Conservation (phyloP, 805 yeast species). For the Sungouiozyma ichnusensis region DNA sequence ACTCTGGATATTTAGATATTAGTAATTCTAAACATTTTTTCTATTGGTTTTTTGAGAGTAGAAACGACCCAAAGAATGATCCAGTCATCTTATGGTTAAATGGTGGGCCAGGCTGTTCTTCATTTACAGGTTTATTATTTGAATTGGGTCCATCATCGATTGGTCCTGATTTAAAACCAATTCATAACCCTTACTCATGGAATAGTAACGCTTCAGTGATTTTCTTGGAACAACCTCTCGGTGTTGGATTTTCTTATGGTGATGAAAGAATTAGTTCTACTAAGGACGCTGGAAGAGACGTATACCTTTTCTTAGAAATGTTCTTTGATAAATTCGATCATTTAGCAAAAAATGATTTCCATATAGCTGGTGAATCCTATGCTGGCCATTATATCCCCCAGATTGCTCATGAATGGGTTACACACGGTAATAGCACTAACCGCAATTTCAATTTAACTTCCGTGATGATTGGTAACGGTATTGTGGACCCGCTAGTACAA, state of each 20-base stretch:
- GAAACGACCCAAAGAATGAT: slow-evolving; percentile 77
- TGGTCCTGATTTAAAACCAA: slow-evolving; percentile 53
- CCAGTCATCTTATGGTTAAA: slow-evolving; percentile 83
- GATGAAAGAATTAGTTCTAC: slow-evolving; percentile 52
- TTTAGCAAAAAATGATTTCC: slow-evolving; percentile 47
- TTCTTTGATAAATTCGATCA: slow-evolving; percentile 81
- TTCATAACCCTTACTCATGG: slow-evolving; percentile 80
- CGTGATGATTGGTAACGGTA: slow-evolving; percentile 84
- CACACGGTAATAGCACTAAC: slow-evolving; percentile 29
- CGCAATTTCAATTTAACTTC: slow-evolving; percentile 59
- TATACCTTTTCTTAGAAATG: slow-evolving; percentile 69
- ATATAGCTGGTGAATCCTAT: slow-evolving; percentile 76
- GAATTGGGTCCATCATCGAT: slow-evolving; percentile 86
- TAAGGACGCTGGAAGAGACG: slow-evolving; percentile 79
- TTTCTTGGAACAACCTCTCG: slow-evolving; percentile 88
- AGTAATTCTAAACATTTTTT: slow-evolving; percentile 75
- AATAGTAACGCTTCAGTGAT: slow-evolving; percentile 82
- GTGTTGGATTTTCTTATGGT: slow-evolving; percentile 85
- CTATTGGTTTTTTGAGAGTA: slow-evolving; percentile 88
- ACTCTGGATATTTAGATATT: slow-evolving; percentile 75
- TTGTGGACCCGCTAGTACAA: slow-evolving; percentile 76
- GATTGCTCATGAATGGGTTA: slow-evolving; percentile 44
- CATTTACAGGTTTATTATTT: slow-evolving; percentile 79
- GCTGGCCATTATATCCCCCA: slow-evolving; percentile 79
- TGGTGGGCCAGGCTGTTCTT: slow-evolving; percentile 96